Percentiles rank a stretch among this genome's conserved stretches.
Evolutionary conservation across 345 rosid genomes (phyloP).

Genomic region (Aethionema arabicum): DNA sequence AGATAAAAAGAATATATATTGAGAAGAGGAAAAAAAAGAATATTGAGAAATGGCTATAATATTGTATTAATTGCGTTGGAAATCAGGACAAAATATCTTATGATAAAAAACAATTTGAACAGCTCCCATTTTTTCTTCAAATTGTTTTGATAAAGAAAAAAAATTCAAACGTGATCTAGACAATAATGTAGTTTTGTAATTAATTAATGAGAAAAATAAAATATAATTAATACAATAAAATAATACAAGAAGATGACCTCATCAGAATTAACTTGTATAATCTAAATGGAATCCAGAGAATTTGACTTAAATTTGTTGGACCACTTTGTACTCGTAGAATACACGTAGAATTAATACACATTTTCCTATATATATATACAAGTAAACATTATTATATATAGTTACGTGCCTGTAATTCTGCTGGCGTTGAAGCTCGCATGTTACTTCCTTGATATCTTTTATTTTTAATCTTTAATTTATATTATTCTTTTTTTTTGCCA

Average conservation of each 20-base stretch:
- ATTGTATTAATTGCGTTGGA: too few relatives aligned
- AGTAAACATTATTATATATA: neutral
- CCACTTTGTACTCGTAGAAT: conserved; percentile 6
- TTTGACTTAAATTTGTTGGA: conserved; percentile 11
- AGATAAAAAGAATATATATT: too few relatives aligned
- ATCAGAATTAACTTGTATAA: conserved; percentile 3
- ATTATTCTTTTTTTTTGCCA: neutral
- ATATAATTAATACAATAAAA: neutral
- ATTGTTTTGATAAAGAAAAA: too few relatives aligned
- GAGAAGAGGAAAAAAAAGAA: too few relatives aligned
- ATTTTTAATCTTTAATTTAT: neutral
- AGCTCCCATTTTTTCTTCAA: too few relatives aligned
- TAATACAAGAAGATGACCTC: conserved; percentile 20
- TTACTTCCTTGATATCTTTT: neutral
- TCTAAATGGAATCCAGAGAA: conserved; percentile 24
- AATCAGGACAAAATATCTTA: too few relatives aligned
- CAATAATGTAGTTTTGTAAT: neutral
- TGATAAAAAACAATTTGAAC: too few relatives aligned
- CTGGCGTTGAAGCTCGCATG: conserved; percentile 31
- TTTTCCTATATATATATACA: conserved; percentile 5
- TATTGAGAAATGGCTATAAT: too few relatives aligned
- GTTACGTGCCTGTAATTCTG: conserved; percentile 28
- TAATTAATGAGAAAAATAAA: neutral
- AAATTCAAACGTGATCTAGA: too few relatives aligned
- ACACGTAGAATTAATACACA: conserved; percentile 25